Percentiles rank a stretch among this genome's conserved stretches.
phyloP scores from a whole-genome alignment of 1,284 basidiomycete species.

The Omphalotus olearius region DNA sequence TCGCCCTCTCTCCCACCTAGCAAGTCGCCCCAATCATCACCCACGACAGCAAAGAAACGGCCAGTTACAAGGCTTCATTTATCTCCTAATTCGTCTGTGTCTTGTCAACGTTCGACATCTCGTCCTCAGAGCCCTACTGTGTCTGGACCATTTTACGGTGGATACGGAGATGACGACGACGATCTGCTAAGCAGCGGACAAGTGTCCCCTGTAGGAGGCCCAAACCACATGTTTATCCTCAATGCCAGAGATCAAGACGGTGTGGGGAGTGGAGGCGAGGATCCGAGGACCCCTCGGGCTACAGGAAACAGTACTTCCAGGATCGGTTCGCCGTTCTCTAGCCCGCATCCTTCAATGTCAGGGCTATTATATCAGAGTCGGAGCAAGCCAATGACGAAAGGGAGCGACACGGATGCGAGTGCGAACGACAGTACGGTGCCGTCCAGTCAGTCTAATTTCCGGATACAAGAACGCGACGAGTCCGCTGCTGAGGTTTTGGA shows the following conservation, averaged over 20 bases:
- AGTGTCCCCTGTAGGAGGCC: slow-evolving; percentile 43
- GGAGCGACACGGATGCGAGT: too few species aligned
- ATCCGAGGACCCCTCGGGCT: slow-evolving; percentile 31
- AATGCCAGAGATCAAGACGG: too few species aligned
- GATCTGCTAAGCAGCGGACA: slow-evolving; percentile 70
- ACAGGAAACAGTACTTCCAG: not conserved
- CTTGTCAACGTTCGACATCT: not conserved
- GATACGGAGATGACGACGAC: slow-evolving; percentile 41
- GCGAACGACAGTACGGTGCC: too few species aligned
- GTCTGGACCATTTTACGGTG: not conserved
- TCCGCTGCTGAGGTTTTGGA: not conserved
- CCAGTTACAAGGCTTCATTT: not conserved
- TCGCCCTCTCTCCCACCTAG: slow-evolving; percentile 3
- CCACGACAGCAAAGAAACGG: not conserved
- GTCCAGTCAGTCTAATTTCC: too few species aligned
- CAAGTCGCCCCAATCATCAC: not conserved
- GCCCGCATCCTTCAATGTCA: not conserved
- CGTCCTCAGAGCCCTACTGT: not conserved
- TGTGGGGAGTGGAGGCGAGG: slow-evolving; percentile 22
- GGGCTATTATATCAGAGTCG: not conserved
- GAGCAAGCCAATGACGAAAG: too few species aligned
- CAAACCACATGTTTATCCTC: not conserved
- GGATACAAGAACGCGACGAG: not conserved
- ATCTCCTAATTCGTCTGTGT: not conserved
- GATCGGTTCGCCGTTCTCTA: slow-evolving; percentile 2